Evolutionary conservation across 2,329 filamentous ascomycete species (phyloP), one percentile per base, ranked within the genome.

Genomic region (Cadophora sp.): DNA sequence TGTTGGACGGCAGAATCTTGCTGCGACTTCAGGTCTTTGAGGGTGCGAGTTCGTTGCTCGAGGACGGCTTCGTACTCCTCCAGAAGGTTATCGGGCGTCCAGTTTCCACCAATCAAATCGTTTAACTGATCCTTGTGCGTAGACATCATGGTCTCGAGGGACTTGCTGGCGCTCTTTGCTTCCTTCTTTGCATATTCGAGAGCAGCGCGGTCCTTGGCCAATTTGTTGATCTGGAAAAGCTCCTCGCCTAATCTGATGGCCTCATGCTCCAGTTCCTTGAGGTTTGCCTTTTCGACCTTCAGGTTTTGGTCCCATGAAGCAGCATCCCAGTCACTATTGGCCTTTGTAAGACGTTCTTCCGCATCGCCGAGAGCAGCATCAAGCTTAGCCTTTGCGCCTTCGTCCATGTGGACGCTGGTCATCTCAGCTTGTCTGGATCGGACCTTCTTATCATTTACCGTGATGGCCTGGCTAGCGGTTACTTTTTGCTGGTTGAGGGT

Each of bases 111-210:
- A 39, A 98, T 73, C 13, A 92, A 78, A 6, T 83, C 81, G 14
- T 86, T 83, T 24, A 99, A 83, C 71, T 91, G 91, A 41, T 89
- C 83, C 60, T 85, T 86, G 82, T 96, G 93, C 0, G 93, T 93
- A 58, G 83, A 88, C 69, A 83, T 87, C 81, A 97, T 87, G 0
- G 92, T 96, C 9, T 94, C 86, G 2, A 98, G 82, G 68, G 91
- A 91, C 41, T 87, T 86, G 77, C 91, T 87, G 64, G 90, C 87
- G 71, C 93, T 90, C 70, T 87, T 87, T 33, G 93, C 79, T 75
- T 97, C 92, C 73, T 94, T 94, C 74, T 91, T 94, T 41, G 94
- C 85, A 72, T 92, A 89, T 66, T 97, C 92, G 13, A 99, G 84
- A 73, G 92, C 90, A 14, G 95, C 96, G 45, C 94, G 86, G 69